A percentile compares a stretch with the other conserved stretches of the same genome.
phyloP scores from a whole-genome alignment of 2,329 filamentous ascomycete genomes.

The Trichoderma koningiopsis region DNA sequence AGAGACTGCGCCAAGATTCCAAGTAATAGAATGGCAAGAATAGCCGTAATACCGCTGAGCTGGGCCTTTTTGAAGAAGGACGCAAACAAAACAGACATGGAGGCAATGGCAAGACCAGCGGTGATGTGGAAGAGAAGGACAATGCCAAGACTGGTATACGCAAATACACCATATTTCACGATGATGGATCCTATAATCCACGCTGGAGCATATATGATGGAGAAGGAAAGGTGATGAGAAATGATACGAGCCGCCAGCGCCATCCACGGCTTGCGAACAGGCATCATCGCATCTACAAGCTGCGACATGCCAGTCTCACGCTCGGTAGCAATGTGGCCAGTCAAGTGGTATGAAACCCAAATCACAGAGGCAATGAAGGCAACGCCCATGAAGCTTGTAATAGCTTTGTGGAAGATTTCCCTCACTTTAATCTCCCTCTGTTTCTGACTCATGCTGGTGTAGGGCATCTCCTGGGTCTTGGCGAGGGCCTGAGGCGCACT shows the following conservation, averaged over 20 bases:
- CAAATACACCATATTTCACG: constrained; percentile 64
- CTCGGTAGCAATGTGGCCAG: constrained; percentile 82
- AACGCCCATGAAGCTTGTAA: constrained; percentile 76
- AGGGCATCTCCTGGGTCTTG: constrained; percentile 66
- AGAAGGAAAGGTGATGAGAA: constrained; percentile 78
- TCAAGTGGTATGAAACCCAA: constrained; percentile 83
- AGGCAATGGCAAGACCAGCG: constrained; percentile 74
- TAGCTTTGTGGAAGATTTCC: constrained; percentile 66
- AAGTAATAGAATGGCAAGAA: constrained; percentile 71
- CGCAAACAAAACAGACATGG: constrained; percentile 78
- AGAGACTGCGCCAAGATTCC: constrained; percentile 81
- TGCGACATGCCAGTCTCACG: constrained; percentile 86
- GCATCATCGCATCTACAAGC: constrained; percentile 89
- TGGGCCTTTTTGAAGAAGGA: constrained; percentile 86
- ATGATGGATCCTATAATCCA: constrained; percentile 78
- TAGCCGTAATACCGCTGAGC: constrained; percentile 79
- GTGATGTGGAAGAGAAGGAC: constrained; percentile 75
- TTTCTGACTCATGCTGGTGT: constrained; percentile 69
- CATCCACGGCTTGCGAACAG: constrained; percentile 72
- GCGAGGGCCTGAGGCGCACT: constrained; percentile 42
- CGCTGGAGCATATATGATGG: constrained; percentile 75
- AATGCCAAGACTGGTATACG: constrained; percentile 63
- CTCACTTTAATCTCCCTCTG: constrained; percentile 69
- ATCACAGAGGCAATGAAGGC: constrained; percentile 79
- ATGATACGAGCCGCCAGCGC: constrained; percentile 76